A percentile compares a stretch with the other conserved stretches of the same genome.
phyloP scores from a whole-genome alignment of 768 basidiomycete genomes.

The Collybia sordida region DNA sequence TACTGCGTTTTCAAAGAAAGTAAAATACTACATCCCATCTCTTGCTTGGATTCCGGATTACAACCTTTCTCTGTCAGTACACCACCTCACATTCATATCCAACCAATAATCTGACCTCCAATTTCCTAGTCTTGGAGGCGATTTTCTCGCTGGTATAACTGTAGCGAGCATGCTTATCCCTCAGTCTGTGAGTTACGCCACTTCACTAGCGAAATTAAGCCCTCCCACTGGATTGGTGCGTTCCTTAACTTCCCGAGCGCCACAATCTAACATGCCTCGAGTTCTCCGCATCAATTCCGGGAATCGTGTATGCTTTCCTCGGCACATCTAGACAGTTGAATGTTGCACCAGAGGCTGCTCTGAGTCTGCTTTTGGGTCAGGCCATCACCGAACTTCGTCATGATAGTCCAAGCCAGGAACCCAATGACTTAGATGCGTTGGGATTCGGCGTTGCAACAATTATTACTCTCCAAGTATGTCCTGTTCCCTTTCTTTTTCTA shows the following conservation, averaged over 20 bases:
- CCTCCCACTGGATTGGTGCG: conserved; percentile 84
- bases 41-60: conserved; percentile 81
- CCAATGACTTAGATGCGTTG: conserved; percentile 45
- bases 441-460: conserved; percentile 74
- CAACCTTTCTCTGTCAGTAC: conserved; percentile 58
- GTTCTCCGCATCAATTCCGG: conserved; percentile 86
- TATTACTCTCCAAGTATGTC: conserved; percentile 76
- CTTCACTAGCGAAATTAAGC: conserved; percentile 80
- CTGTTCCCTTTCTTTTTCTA: not conserved
- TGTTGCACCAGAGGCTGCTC: conserved; percentile 86
- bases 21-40: conserved; percentile 78
- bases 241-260: conserved; percentile 2
- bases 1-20: conserved; percentile 41
- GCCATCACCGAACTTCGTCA: conserved; percentile 71
- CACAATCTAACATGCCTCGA: conserved; percentile 22
- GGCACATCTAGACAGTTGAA: conserved; percentile 83
- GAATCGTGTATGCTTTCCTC: conserved; percentile 86
- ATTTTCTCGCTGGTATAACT: conserved; percentile 83
- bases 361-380: conserved; percentile 87
- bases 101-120: not conserved
- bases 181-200: conserved; percentile 89
- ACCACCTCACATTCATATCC: not conserved
- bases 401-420: conserved; percentile 39
- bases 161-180: conserved; percentile 84
- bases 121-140: conserved; percentile 38